Evolutionary conservation across 495 filamentous ascomycete genomes (phyloP).

Genomic region (Daldinia caldariorum): DNA sequence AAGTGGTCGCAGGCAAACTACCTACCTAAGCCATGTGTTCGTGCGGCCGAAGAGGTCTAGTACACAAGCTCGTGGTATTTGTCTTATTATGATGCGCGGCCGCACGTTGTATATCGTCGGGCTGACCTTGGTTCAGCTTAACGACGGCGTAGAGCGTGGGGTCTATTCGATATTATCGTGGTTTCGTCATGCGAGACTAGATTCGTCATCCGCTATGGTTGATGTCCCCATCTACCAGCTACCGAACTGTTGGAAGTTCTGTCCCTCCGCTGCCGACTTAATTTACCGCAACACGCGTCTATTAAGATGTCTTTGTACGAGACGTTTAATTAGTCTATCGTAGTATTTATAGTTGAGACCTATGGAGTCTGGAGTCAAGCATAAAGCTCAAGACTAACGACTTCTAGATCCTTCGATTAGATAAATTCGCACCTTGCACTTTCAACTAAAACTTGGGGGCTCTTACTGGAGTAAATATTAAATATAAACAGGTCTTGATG

Average conservation of each 20-base stretch:
- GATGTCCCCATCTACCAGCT: slow-evolving; percentile 15
- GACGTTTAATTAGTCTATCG: slow-evolving; percentile 17
- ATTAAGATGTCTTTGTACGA: slow-evolving; percentile 7
- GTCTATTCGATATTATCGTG: slow-evolving; percentile 25
- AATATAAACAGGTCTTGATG: not conserved
- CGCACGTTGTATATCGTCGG: slow-evolving; percentile 29
- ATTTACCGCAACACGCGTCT: slow-evolving; percentile 18
- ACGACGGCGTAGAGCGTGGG: slow-evolving; percentile 12
- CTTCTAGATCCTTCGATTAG: not conserved
- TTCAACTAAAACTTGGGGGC: not conserved
- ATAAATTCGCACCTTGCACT: not conserved
- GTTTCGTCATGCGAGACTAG: slow-evolving; percentile 35
- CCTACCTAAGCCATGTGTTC: slow-evolving; percentile 25
- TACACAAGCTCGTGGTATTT: slow-evolving; percentile 41
- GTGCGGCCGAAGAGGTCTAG: slow-evolving; percentile 22
- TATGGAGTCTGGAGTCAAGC: not conserved
- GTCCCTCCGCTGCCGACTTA: slow-evolving; percentile 20
- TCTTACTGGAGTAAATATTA: not conserved
- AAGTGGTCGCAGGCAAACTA: slow-evolving; percentile 36
- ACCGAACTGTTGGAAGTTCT: slow-evolving; percentile 28
- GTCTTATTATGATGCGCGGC: slow-evolving; percentile 35
- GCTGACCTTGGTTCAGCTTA: slow-evolving; percentile 12
- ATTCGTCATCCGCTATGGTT: slow-evolving; percentile 26
- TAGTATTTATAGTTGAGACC: slow-evolving; percentile 8
- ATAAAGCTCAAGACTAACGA: not conserved